Conservation (phyloP, 1,284 basidiomycete genomes). For the Rhizoctonia solani region DNA sequence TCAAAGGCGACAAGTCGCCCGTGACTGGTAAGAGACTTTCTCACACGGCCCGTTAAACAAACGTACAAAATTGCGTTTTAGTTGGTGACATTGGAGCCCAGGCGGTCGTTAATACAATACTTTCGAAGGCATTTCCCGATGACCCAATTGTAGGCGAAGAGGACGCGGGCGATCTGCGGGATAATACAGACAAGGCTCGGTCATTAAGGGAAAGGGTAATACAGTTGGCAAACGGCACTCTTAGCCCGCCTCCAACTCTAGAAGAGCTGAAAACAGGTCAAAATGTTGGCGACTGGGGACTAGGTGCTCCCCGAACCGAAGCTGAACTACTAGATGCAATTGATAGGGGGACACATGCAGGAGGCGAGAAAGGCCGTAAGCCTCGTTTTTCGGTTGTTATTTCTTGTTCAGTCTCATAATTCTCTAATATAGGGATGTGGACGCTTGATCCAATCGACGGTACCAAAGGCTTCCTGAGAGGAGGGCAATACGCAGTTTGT, state of each 20-base stretch:
- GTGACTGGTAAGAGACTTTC: conserved; percentile 79
- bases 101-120: conserved; percentile 83
- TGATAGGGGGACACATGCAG: conserved; percentile 81
- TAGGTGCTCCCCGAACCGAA: conserved; percentile 56
- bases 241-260: conserved; percentile 49
- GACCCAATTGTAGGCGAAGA: conserved; percentile 97
- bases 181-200: conserved; percentile 49
- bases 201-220: conserved; percentile 72
- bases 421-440: conserved; percentile 73
- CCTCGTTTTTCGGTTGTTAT: conserved; percentile 41
- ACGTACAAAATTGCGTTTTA: too few relatives aligned
- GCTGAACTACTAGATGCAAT: conserved; percentile 77
- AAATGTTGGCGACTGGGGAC: conserved; percentile 59
- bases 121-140: conserved; percentile 73
- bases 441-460: conserved; percentile 92
- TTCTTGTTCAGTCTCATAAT: conserved; percentile 1
- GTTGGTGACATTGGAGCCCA: conserved; percentile 92
- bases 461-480: conserved; percentile 93
- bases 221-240: conserved; percentile 80
- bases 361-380: conserved; percentile 78
- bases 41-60: too few relatives aligned
- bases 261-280: conserved; percentile 59
- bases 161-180: conserved; percentile 81
- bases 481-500: conserved; percentile 97
- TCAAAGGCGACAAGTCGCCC: conserved; percentile 93